Percentiles rank a stretch among this genome's conserved stretches.
These are phyloP conservation scores for Eucalyptus cladocalyx DNA, from an alignment of 345 rosid species.

Conservation along the genomic window DNA sequence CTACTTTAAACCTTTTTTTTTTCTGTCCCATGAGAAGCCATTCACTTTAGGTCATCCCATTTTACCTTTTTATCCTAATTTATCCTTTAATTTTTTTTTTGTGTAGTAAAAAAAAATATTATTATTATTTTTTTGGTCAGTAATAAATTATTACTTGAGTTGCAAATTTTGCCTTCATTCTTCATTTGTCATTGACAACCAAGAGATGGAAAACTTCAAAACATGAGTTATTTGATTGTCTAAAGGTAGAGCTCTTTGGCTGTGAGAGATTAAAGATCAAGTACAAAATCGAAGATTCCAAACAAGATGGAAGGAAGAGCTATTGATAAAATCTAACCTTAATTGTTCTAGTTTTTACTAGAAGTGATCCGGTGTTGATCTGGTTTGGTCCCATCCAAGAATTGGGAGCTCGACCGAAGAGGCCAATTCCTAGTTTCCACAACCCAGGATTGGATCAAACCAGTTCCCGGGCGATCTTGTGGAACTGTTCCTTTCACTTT, in stretches of 20 bases:
- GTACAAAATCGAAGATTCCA: not conserved
- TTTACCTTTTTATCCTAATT: not conserved
- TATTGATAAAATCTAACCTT: not conserved
- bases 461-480: no score
- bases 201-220: not conserved
- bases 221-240: not conserved
- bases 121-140: no score
- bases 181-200: not conserved
- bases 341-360: not conserved
- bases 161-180: not conserved
- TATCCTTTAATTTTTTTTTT: not conserved
- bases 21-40: not conserved
- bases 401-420: rapidly evolving
- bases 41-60: not conserved
- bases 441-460: no score
- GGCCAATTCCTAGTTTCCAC: no score
- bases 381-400: no score
- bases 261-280: not conserved
- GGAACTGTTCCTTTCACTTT: not conserved
- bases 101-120: not conserved
- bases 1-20: not conserved
- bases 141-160: not conserved
- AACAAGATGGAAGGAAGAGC: no score
- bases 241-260: rapidly evolving
- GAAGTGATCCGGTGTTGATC: no score